Evolutionary conservation across 176 grass and related monocot genomes (phyloP), one percentile per base, ranked within the genome.

Genomic region (Zoysia pacifica): DNA sequence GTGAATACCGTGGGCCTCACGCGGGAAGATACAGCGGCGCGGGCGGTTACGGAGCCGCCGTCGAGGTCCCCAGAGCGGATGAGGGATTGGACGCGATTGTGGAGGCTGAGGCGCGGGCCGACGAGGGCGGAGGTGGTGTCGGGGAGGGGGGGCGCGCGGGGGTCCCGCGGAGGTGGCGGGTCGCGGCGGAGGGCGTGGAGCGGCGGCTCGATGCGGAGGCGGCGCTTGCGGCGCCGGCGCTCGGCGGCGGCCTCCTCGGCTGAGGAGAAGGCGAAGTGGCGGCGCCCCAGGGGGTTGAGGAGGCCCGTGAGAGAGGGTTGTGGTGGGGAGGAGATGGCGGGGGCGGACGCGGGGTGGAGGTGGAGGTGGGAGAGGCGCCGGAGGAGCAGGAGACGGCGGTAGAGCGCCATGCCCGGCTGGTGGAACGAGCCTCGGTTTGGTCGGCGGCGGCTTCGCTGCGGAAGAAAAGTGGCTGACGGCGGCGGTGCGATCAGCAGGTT

Each of bases 1-100:
- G 91, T 93, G 73, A 88, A 93, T 63, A 90, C 82, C n/a, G 91
- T 93, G 76, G 91, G 88, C 1, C 91, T 77, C 78, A 85, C 78
- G 41, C 70, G 76, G 36, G 61, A 77, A 18, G 80, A 72, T 28
- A 91, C 69, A 35, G 89, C 61, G 70, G 86, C 75, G 40, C 85
- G 81, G 18, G 81, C 76, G 5, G 69, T 35, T 9, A 2, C 47
- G 15, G 76, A 66, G 47, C 62, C 62, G 62, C 76, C 76, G 62
- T 78, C 76, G 0, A 78, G 62, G 1, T 78, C 76, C 10, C 76
- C 76, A 5, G 76, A 78, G 62, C 76, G 76, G 62, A 78, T 78
- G 36, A 78, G 76, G 62, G 76, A 78, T 48, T 78, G 76, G 36
- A 78, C 76, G 62, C 76, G 76, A 47, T 78, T 78, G 62, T 78